Evolutionary conservation across 768 basidiomycete genomes (phyloP).

Genomic region (Macrolepiota dolichaula): DNA sequence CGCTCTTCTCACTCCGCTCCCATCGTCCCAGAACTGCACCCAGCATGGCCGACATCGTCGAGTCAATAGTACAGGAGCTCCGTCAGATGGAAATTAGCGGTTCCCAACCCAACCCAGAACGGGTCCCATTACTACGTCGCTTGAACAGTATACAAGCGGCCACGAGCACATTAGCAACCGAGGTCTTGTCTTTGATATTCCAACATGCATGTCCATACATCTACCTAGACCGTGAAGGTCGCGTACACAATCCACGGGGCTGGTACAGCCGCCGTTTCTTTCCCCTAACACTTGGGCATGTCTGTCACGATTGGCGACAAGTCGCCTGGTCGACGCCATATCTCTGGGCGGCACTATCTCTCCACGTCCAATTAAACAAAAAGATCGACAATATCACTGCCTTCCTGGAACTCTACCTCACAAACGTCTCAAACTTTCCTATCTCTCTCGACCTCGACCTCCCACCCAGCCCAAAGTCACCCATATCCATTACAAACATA

Average conservation of each 20-base stretch:
- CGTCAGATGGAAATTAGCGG: not conserved
- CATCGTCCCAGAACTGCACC: not conserved
- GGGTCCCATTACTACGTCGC: not conserved
- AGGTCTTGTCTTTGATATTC: not conserved
- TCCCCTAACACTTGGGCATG: not conserved
- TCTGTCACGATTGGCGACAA: not conserved
- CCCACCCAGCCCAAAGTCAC: not conserved
- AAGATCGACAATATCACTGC: not conserved
- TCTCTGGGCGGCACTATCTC: conserved; percentile 1
- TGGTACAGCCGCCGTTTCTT: not conserved
- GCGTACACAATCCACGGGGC: not conserved
- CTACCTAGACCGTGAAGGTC: not conserved
- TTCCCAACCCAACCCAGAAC: not conserved
- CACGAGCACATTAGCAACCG: not conserved
- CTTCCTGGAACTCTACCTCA: not conserved
- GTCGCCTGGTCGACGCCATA: not conserved
- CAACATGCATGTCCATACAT: not conserved
- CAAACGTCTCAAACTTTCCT: not conserved
- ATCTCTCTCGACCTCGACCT: conserved; percentile 1
- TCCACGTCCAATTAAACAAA: not conserved
- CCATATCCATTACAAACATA: not conserved
- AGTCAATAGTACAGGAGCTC: not conserved
- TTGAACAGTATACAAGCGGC: not conserved
- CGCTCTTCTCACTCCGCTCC: not conserved
- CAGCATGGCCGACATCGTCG: not conserved